Conservation (phyloP, 345 rosid genomes). For the Orychophragmus violaceus region DNA sequence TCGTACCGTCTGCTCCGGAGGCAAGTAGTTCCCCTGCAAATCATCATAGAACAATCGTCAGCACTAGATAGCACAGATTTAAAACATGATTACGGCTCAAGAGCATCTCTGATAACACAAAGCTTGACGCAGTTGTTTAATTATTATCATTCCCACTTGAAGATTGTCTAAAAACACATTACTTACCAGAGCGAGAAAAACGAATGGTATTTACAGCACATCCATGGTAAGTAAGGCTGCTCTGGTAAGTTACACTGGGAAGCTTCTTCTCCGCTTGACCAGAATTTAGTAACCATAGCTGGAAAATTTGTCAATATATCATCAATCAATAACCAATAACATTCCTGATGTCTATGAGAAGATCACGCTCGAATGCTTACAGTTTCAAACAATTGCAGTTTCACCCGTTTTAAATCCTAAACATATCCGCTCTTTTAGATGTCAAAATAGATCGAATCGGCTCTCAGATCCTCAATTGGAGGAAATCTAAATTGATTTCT, state of each 20-base stretch:
- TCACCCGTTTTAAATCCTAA: not conserved
- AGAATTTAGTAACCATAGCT: constrained; percentile 70
- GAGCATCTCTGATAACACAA: not conserved
- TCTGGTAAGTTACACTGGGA: constrained; percentile 65
- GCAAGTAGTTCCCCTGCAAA: constrained; percentile 85
- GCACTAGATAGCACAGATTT: not conserved
- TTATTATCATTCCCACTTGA: not conserved
- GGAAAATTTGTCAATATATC: not conserved
- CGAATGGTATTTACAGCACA: constrained; percentile 75
- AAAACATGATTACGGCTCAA: not conserved
- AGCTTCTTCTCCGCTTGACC: constrained; percentile 54
- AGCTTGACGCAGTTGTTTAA: not conserved
- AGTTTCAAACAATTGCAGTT: not conserved
- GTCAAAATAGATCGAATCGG: no score
- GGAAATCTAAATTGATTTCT: not conserved
- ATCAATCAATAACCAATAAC: not conserved
- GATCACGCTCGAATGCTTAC: not conserved
- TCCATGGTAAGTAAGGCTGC: constrained; percentile 73
- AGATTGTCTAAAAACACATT: not conserved
- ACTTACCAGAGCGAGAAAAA: constrained; percentile 75
- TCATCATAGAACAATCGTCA: not conserved
- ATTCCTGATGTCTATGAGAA: not conserved
- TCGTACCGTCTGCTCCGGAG: constrained; percentile 95
- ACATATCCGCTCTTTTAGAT: not conserved
- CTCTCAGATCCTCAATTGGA: not conserved